These are phyloP conservation scores for Phytophthora foliorum DNA, from an alignment of 352 stramenopile species.

Conservation along the genomic window DNA sequence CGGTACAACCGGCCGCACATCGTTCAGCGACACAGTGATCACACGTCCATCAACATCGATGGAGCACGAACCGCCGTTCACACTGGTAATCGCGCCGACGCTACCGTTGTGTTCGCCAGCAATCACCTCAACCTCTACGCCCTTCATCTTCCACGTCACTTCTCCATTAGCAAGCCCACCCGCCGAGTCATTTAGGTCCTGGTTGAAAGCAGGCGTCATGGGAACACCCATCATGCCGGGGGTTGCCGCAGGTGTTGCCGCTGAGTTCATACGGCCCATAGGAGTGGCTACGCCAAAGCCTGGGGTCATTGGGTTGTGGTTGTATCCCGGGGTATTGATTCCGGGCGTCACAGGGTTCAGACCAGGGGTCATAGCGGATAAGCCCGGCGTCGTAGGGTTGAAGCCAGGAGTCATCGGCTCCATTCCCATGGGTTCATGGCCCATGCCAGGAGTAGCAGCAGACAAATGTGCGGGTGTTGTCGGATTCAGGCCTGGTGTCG, in stretches of 20 bases:
- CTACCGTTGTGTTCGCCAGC: slow-evolving; percentile 72
- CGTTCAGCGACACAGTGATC: slow-evolving; percentile 70
- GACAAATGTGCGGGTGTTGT: slow-evolving; percentile 79
- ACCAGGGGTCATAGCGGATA: slow-evolving; percentile 83
- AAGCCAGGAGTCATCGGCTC: slow-evolving; percentile 91
- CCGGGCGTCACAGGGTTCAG: slow-evolving; percentile 86
- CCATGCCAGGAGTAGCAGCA: slow-evolving; percentile 76
- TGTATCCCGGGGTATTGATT: slow-evolving; percentile 85
- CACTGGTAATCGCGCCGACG: slow-evolving; percentile 80
- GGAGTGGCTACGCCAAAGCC: slow-evolving; percentile 85
- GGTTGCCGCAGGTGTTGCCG: slow-evolving; percentile 71
- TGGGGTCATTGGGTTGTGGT: slow-evolving; percentile 91
- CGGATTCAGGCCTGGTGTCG: slow-evolving; percentile 81
- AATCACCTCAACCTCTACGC: slow-evolving; percentile 85
- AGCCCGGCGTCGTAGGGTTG: slow-evolving; percentile 84
- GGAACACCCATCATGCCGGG: slow-evolving; percentile 82
- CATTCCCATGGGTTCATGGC: slow-evolving; percentile 76
- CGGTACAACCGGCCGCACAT: slow-evolving; percentile 80
- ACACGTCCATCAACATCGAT: slow-evolving; percentile 83
- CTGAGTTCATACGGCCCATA: slow-evolving; percentile 76
- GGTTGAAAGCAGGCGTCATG: slow-evolving; percentile 82
- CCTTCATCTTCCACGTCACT: slow-evolving; percentile 91
- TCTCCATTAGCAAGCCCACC: slow-evolving; percentile 59
- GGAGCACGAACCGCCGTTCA: slow-evolving; percentile 78
- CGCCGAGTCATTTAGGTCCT: slow-evolving; percentile 54